Conservation (phyloP, 495 filamentous ascomycete species). For the Pseudomonodictys pantanalensis region DNA sequence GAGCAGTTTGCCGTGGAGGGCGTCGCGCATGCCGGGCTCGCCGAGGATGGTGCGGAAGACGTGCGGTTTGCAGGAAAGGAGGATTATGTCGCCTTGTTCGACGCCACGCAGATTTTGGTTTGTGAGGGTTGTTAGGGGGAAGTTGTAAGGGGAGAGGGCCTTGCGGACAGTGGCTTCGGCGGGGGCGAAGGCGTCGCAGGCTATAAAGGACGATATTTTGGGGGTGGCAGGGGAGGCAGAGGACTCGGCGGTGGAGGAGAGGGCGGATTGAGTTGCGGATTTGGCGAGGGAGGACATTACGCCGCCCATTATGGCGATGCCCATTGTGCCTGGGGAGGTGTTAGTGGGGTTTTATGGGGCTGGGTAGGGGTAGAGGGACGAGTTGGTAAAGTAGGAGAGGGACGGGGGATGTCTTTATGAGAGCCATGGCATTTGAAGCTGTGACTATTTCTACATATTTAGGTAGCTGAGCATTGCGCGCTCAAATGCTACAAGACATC, state of each 20-base stretch:
- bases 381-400: neutral
- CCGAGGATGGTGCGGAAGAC: slow-evolving; percentile 63
- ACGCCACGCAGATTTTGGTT: slow-evolving; percentile 61
- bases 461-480: neutral
- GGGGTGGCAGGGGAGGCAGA: slow-evolving; percentile 50
- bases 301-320: slow-evolving; percentile 77
- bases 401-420: slow-evolving; percentile 27
- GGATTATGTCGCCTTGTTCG: slow-evolving; percentile 59
- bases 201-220: slow-evolving; percentile 70
- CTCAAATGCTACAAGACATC: neutral
- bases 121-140: slow-evolving; percentile 42
- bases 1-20: slow-evolving; percentile 72
- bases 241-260: slow-evolving; percentile 48
- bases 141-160: slow-evolving; percentile 53
- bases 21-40: slow-evolving; percentile 62
- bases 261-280: slow-evolving; percentile 37
- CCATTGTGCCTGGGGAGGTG: slow-evolving; percentile 63
- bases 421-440: neutral
- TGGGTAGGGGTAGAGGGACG: slow-evolving; percentile 2
- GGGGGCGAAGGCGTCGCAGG: slow-evolving; percentile 64
- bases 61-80: slow-evolving; percentile 78
- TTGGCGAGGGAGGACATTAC: slow-evolving; percentile 65
- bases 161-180: slow-evolving; percentile 61
- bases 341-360: slow-evolving; percentile 3
- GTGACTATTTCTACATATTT: neutral